phyloP scores from a whole-genome alignment of 1,284 basidiomycete species.

The Golubevia pallescens region DNA sequence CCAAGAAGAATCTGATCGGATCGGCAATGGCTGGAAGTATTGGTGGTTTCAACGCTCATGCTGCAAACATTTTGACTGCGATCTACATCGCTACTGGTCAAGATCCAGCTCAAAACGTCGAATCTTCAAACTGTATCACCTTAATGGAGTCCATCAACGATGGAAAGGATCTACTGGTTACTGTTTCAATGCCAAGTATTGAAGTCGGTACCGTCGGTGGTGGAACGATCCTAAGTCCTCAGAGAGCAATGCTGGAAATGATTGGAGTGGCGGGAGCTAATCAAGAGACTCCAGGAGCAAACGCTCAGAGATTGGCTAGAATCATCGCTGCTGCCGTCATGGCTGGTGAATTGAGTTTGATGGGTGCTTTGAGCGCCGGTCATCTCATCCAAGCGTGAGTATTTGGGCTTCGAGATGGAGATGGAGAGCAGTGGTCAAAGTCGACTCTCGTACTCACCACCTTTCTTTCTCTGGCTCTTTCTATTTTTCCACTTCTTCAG shows the following conservation, averaged over 20 bases:
- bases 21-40: constrained; percentile 96
- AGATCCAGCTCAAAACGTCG: constrained; percentile 98
- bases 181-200: constrained; percentile 63
- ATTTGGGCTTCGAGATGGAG: not conserved
- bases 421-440: not conserved
- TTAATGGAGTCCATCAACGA: constrained; percentile 94
- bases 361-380: constrained; percentile 57
- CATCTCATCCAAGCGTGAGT: constrained; percentile 53
- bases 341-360: constrained; percentile 61
- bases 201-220: constrained; percentile 83
- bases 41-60: constrained; percentile 98
- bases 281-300: constrained; percentile 52
- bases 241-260: constrained; percentile 59
- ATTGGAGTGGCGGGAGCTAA: constrained; percentile 57
- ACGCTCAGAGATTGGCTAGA: constrained; percentile 58
- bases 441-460: not conserved
- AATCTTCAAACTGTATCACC: constrained; percentile 97
- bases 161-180: constrained; percentile 79
- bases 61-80: constrained; percentile 93
- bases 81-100: constrained; percentile 96
- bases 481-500: not conserved
- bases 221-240: constrained; percentile 71
- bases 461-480: not conserved
- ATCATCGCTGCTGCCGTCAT: constrained; percentile 62
- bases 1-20: constrained; percentile 97